A percentile compares a stretch with the other conserved stretches of the same genome.
These are phyloP conservation scores for Rickenella mellea DNA, from an alignment of 768 basidiomycete genomes.

Conservation along the genomic window DNA sequence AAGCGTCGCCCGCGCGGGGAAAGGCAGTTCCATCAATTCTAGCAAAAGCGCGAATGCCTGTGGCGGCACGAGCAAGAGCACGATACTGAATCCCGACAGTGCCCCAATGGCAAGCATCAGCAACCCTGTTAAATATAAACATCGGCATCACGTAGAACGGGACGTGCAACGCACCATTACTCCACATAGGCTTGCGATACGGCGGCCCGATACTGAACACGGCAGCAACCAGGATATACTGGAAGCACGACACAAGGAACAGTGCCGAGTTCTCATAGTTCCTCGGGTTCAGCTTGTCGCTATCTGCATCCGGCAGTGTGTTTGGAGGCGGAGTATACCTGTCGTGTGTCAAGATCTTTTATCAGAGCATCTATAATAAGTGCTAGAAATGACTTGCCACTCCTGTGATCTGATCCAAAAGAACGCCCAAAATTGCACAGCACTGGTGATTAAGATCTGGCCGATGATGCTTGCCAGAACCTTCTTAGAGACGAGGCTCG, in stretches of 20 bases:
- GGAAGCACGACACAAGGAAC: slow-evolving; percentile 94
- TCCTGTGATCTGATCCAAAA: slow-evolving; percentile 78
- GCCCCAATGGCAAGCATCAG: slow-evolving; percentile 69
- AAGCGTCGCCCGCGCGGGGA: slow-evolving; percentile 59
- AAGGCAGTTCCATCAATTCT: slow-evolving; percentile 68
- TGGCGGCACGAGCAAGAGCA: slow-evolving; percentile 71
- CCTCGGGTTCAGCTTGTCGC: slow-evolving; percentile 66
- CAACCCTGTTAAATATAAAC: slow-evolving; percentile 40
- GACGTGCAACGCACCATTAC: slow-evolving; percentile 56
- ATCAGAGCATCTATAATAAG: slow-evolving; percentile 1
- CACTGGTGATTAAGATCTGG: slow-evolving; percentile 80
- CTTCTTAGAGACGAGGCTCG: slow-evolving; percentile 91
- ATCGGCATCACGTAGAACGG: neutral
- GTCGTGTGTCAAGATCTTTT: neutral
- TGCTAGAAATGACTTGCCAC: slow-evolving; percentile 46
- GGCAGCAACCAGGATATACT: slow-evolving; percentile 93
- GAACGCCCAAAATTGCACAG: slow-evolving; percentile 79
- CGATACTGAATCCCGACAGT: slow-evolving; percentile 63
- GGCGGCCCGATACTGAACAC: slow-evolving; percentile 98
- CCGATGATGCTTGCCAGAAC: slow-evolving; percentile 90
- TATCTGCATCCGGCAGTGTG: slow-evolving; percentile 32
- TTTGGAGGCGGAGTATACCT: slow-evolving; percentile 75
- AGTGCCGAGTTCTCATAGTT: slow-evolving; percentile 91
- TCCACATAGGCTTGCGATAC: slow-evolving; percentile 90
- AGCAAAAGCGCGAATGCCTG: slow-evolving; percentile 48